A percentile compares a stretch with the other conserved stretches of the same genome.
These are phyloP conservation scores for Podaxis pistillaris DNA, from an alignment of 768 basidiomycete species.

Conservation along the genomic window DNA sequence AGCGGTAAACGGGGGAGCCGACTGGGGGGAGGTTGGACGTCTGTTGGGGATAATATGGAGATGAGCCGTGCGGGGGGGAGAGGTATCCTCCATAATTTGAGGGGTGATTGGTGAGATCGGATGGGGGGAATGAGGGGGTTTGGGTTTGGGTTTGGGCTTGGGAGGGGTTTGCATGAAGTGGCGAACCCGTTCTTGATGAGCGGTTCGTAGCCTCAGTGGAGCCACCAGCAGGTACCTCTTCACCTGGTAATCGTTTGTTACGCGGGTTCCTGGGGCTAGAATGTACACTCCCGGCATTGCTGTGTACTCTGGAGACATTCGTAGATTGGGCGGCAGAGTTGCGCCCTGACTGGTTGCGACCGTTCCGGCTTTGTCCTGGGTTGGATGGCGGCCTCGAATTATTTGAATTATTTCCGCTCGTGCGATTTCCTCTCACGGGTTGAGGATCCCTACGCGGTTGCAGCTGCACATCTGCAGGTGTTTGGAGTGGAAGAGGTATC, in stretches of 20 bases:
- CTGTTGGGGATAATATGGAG: slow-evolving; percentile 20
- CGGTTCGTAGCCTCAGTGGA: slow-evolving; percentile 6
- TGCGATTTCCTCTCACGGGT: background rate
- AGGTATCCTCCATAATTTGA: slow-evolving; percentile 2
- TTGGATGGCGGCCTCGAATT: background rate
- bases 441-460: slow-evolving; percentile 7
- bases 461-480: background rate
- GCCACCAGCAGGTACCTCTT: slow-evolving; percentile 23
- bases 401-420: slow-evolving; percentile 5
- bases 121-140: background rate
- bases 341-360: slow-evolving; percentile 26
- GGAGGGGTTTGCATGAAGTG: background rate
- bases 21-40: slow-evolving; percentile 1
- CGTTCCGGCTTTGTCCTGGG: slow-evolving; percentile 15
- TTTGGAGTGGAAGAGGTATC: slow-evolving; percentile 9
- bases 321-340: slow-evolving; percentile 27
- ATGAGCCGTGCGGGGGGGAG: slow-evolving; percentile 15
- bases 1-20: slow-evolving; percentile 14
- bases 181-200: slow-evolving; percentile 6
- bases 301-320: slow-evolving; percentile 35
- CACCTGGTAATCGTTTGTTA: slow-evolving; percentile 40
- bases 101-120: background rate
- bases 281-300: slow-evolving; percentile 30
- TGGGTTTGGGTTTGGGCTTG: background rate
- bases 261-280: slow-evolving; percentile 24